Percentiles rank a stretch among this genome's conserved stretches.
These are phyloP conservation scores for Phaeoacremonium minimum DNA, from an alignment of 2,329 filamentous ascomycete genomes.

Conservation along the genomic window DNA sequence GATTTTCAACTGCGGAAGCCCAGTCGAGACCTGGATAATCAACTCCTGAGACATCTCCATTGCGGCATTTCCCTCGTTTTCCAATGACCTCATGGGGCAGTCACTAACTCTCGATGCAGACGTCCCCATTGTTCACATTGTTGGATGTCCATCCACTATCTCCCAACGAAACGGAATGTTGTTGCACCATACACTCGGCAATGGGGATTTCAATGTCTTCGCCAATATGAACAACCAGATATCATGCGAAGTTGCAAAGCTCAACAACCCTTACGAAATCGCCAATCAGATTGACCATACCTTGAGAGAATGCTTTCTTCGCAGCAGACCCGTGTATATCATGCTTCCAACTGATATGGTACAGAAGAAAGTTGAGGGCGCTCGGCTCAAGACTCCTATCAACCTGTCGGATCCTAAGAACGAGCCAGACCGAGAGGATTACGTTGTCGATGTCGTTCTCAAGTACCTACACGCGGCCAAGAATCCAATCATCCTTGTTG, in stretches of 20 bases:
- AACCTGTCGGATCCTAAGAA: constrained; percentile 62
- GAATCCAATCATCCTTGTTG: constrained; percentile 74
- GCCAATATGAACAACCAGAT: constrained; percentile 71
- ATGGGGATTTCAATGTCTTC: constrained; percentile 81
- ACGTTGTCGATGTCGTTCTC: constrained; percentile 76
- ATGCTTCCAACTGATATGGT: constrained; percentile 80
- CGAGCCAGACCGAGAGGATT: constrained; percentile 68
- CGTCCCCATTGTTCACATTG: constrained; percentile 68
- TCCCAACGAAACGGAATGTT: constrained; percentile 44
- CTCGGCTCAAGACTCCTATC: constrained; percentile 65
- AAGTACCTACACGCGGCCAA: constrained; percentile 69
- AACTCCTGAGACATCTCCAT: too few relatives aligned
- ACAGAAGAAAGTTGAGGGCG: constrained; percentile 69
- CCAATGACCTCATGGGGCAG: too few relatives aligned
- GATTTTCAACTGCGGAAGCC: too few relatives aligned
- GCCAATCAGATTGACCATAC: constrained; percentile 74
- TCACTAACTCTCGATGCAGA: too few relatives aligned
- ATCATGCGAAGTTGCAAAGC: constrained; percentile 65
- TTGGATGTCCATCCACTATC: constrained; percentile 45
- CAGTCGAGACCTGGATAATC: too few relatives aligned
- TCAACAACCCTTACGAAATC: constrained; percentile 66
- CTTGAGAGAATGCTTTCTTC: constrained; percentile 68
- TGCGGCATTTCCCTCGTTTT: too few relatives aligned
- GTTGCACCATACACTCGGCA: constrained; percentile 67
- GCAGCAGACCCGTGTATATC: constrained; percentile 78